A percentile compares a stretch with the other conserved stretches of the same genome.
Evolutionary conservation across 768 basidiomycete species (phyloP).

Genomic region (Serendipita vermifera): DNA sequence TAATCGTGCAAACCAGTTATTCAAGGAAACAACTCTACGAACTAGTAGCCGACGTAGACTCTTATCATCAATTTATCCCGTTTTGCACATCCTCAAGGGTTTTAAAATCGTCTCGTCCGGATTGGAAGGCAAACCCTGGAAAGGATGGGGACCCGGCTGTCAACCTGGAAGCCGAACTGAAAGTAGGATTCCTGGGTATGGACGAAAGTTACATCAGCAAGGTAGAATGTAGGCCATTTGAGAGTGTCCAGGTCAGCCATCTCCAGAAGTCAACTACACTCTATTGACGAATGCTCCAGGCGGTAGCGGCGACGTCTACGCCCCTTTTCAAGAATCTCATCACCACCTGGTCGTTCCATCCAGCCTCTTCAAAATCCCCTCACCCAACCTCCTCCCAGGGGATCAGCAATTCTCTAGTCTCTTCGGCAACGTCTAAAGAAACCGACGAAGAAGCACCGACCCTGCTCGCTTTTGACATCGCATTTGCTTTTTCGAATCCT

Average conservation of each 20-base stretch:
- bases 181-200: slow-evolving; percentile 78
- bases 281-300: slow-evolving; percentile 30
- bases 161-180: slow-evolving; percentile 71
- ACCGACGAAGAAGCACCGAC: slow-evolving; percentile 38
- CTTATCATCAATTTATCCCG: slow-evolving; percentile 79
- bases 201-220: slow-evolving; percentile 76
- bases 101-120: slow-evolving; percentile 28
- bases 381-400: slow-evolving; percentile 22
- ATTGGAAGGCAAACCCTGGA: slow-evolving; percentile 15
- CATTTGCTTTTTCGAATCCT: slow-evolving; percentile 78
- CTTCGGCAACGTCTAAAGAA: neutral
- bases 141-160: slow-evolving; percentile 24
- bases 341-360: slow-evolving; percentile 63
- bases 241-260: slow-evolving; percentile 60
- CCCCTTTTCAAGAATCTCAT: slow-evolving; percentile 59
- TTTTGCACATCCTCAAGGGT: slow-evolving; percentile 70
- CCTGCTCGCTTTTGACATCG: slow-evolving; percentile 69
- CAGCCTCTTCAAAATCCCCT: slow-evolving; percentile 34
- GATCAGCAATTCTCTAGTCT: slow-evolving; percentile 8
- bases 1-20: slow-evolving; percentile 41
- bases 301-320: slow-evolving; percentile 54
- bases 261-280: neutral
- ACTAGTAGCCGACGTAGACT: slow-evolving; percentile 75
- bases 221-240: slow-evolving; percentile 66
- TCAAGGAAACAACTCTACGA: slow-evolving; percentile 64